phyloP scores from a whole-genome alignment of 768 basidiomycete species.

The Trametes coccinea region DNA sequence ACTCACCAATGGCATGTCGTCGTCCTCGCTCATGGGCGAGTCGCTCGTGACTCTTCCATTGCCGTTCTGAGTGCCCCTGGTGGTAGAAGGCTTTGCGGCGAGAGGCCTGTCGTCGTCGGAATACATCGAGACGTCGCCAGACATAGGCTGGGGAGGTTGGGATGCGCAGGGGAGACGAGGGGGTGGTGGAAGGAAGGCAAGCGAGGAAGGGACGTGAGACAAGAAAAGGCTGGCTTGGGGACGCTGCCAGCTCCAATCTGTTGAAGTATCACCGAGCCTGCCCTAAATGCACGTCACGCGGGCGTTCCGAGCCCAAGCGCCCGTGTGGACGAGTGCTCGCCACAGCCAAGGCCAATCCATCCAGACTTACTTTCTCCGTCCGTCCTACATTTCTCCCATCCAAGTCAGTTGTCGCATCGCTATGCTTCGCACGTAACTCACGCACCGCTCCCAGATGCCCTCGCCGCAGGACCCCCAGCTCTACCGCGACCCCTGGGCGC shows the following conservation, averaged over 20 bases:
- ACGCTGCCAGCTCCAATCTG: conserved; percentile 24
- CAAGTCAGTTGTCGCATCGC: conserved; percentile 4
- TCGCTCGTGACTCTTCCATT: conserved; percentile 43
- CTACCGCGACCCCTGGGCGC: conserved; percentile 94
- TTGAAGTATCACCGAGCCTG: conserved; percentile 49
- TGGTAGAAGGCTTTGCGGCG: conserved; percentile 39
- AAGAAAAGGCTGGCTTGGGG: conserved; percentile 22
- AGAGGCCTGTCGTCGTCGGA: conserved; percentile 63
- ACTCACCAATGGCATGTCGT: conserved; percentile 72
- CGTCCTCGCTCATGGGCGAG: conserved; percentile 66
- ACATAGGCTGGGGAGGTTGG: conserved; percentile 35
- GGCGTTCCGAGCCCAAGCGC: conserved; percentile 6
- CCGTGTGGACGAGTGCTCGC: background rate
- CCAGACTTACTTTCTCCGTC: conserved; percentile 6
- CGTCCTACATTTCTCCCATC: background rate
- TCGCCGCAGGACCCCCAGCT: conserved; percentile 48
- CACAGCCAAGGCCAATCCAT: background rate
- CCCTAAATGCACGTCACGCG: conserved; percentile 50
- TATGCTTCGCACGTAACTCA: background rate
- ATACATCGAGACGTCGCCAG: conserved; percentile 50
- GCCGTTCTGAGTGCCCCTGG: conserved; percentile 38
- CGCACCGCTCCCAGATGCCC: conserved; percentile 44
- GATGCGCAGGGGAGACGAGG: conserved; percentile 23
- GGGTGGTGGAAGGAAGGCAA: conserved; percentile 29
- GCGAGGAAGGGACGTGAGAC: conserved; percentile 27